Evolutionary conservation across 2,329 filamentous ascomycete species (phyloP).

Genomic region (Aspergillus viridinutans): DNA sequence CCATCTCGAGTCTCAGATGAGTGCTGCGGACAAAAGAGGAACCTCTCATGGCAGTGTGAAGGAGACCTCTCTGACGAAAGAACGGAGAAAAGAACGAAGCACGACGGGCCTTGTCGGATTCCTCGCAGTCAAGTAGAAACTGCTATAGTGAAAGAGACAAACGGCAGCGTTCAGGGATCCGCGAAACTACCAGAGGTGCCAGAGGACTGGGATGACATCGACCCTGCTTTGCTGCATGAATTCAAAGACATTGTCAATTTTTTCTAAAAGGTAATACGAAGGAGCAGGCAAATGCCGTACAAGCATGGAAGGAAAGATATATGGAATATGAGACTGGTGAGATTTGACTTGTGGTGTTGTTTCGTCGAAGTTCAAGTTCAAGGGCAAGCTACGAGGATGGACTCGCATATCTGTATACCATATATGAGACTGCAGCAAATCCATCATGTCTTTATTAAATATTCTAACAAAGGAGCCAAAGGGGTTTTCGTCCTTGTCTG

Average conservation of each 20-base stretch:
- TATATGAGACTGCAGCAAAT: background rate
- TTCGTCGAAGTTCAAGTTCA: background rate
- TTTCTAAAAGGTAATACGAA: conserved; percentile 16
- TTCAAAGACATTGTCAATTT: conserved; percentile 41
- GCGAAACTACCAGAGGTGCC: background rate
- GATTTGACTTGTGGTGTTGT: background rate
- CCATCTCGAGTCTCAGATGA: background rate
- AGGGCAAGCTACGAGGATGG: background rate
- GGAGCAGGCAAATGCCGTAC: no score
- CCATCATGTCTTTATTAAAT: background rate
- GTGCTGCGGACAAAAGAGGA: background rate
- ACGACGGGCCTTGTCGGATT: background rate
- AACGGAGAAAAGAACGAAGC: background rate
- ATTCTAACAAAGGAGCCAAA: background rate
- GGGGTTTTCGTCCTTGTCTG: background rate
- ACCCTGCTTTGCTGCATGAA: conserved; percentile 35
- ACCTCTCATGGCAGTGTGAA: background rate
- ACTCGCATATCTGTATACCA: background rate
- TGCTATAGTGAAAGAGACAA: conserved; percentile 7
- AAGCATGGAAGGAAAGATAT: background rate
- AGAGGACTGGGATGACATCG: conserved; percentile 34
- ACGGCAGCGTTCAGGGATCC: conserved; percentile 2
- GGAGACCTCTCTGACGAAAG: background rate
- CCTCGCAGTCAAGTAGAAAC: background rate
- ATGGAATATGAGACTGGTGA: background rate